Percentiles rank a stretch among this genome's conserved stretches.
Conservation (phyloP, 2,329 filamentous ascomycete genomes). For the Sclerotinia minor region DNA sequence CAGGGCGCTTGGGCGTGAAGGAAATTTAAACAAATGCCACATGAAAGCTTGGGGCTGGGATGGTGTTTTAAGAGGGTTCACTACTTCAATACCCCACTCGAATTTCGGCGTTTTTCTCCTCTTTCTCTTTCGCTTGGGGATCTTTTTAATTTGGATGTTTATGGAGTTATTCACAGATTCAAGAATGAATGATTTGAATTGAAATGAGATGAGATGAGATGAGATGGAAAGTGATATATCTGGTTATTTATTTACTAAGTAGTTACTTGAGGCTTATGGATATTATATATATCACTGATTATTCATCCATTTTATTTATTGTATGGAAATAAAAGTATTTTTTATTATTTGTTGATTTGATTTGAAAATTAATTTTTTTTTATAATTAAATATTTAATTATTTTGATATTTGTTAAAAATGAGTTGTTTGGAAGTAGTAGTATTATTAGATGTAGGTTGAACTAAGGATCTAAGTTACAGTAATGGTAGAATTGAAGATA, state of each 20-base stretch:
- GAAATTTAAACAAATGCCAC: not conserved
- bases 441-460: no score
- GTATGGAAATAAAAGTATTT: not conserved
- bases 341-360: not conserved
- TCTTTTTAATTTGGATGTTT: not conserved
- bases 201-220: no score
- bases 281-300: no score
- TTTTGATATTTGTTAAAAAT: no score
- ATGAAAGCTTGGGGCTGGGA: conserved; percentile 22
- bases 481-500: no score
- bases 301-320: not conserved
- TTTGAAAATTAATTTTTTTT: not conserved
- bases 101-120: conserved; percentile 7
- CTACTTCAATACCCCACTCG: conserved; percentile 9
- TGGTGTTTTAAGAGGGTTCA: not conserved
- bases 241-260: no score
- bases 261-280: not conserved
- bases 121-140: conserved; percentile 1
- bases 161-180: not conserved
- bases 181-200: no score
- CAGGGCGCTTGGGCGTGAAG: conserved; percentile 11
- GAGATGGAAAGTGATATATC: not conserved
- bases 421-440: no score
- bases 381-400: no score
- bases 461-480: no score